Evolutionary conservation across 2,329 filamentous ascomycete species (phyloP).

Genomic region (Colletotrichum destructivum): DNA sequence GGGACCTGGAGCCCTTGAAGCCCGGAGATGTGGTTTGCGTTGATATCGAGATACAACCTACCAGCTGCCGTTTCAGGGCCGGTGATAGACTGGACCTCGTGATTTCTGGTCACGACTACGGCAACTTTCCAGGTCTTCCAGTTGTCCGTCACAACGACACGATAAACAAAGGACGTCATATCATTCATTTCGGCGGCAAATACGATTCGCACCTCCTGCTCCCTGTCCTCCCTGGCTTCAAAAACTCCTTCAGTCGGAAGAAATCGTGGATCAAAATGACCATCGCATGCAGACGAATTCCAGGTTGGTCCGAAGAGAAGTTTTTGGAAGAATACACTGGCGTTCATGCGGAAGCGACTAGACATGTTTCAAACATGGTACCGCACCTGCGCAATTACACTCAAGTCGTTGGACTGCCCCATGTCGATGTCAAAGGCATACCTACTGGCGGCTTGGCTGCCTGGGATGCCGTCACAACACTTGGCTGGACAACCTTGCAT

Average conservation of each 20-base stretch:
- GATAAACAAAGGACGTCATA: background rate
- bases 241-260: background rate
- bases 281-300: background rate
- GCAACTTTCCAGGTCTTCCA: background rate
- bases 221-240: background rate
- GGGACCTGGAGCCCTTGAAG: conserved; percentile 1
- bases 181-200: background rate
- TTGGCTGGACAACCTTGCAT: conserved; percentile 14
- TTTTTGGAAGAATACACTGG: conserved; percentile 11
- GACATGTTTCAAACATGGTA: background rate
- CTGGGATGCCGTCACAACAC: conserved; percentile 17
- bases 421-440: background rate
- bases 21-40: background rate
- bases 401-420: background rate
- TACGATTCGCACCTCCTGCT: background rate
- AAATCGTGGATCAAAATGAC: background rate
- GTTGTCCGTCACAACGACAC: background rate
- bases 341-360: conserved; percentile 4
- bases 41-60: background rate
- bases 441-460: background rate
- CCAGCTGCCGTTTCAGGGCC: background rate
- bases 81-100: background rate
- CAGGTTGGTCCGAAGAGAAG: background rate
- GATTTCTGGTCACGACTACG: conserved; percentile 4
- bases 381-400: conserved; percentile 10